Percentiles rank a stretch among this genome's conserved stretches.
These are phyloP conservation scores for Borealophlyctis nickersoniae DNA, from an alignment of 192 early-diverging fungal species.

Conservation along the genomic window DNA sequence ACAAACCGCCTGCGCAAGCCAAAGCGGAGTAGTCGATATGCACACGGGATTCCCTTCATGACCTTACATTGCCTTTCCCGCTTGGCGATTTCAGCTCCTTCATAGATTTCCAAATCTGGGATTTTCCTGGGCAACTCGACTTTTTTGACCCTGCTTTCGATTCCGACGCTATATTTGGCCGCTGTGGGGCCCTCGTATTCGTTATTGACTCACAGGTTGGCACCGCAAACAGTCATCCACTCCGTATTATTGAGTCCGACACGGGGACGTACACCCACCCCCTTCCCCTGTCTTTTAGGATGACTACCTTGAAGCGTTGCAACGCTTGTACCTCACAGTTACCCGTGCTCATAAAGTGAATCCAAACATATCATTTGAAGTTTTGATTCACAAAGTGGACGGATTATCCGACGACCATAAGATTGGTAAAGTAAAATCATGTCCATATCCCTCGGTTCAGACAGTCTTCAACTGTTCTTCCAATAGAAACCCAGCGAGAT, in stretches of 20 bases:
- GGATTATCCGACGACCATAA: conserved; percentile 93
- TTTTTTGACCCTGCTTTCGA: conserved; percentile 61
- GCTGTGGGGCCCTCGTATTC: conserved; percentile 75
- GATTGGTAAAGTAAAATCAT: conserved; percentile 74
- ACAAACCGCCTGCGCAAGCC: too few relatives aligned
- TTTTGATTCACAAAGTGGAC: conserved; percentile 97
- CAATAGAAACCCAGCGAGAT: conserved; percentile 84
- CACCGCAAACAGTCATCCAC: background rate
- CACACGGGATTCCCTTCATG: too few relatives aligned
- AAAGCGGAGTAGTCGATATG: too few relatives aligned
- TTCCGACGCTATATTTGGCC: conserved; percentile 23
- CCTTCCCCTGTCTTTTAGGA: conserved; percentile 44
- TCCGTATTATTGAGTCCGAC: conserved; percentile 6
- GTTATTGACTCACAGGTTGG: conserved; percentile 89
- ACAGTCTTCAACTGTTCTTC: background rate
- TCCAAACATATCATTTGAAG: conserved; percentile 81
- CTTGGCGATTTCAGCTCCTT: conserved; percentile 61
- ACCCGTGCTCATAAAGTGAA: conserved; percentile 75
- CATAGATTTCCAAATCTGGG: conserved; percentile 85
- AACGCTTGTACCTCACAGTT: conserved; percentile 70
- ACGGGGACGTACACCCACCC: background rate
- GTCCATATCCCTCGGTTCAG: background rate
- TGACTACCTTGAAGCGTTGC: conserved; percentile 77
- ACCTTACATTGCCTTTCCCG: too few relatives aligned
- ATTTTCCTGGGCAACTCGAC: conserved; percentile 88